Evolutionary conservation across 1,139 yeast genomes (phyloP), one percentile per base, ranked within the genome.

Genomic region (Taiozyma sp.): DNA sequence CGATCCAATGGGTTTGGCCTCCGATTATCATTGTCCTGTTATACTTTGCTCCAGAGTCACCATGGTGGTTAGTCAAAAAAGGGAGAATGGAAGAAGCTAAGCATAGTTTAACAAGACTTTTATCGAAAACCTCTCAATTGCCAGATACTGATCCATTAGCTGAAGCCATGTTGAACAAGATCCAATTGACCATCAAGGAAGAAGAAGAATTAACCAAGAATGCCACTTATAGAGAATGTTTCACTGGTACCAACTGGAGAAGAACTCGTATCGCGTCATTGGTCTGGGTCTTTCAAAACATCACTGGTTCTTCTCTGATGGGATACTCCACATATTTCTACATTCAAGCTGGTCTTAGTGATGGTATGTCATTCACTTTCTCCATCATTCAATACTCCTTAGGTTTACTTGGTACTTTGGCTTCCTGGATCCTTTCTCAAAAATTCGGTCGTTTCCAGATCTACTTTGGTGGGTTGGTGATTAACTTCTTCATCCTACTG

Each of bases 1-100:
- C 77, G 0, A 49, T 77, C 26, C 85, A 81, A 63, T 81, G 86
- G 86, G 60, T 75, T 10, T 82, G 86, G 85, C 85, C 85, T 2
- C 55, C 78, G 50, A 82, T 80, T 21, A 71, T 80, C 61, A 70
- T 79, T 46, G 59, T 65, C 46, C 82, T 78, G 54, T 70, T 79
- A 66, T 58, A 67, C 51, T 62, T 77, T 51, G 74, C 79, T 50
- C 84, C 85, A 41, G 84, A 80, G 59, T 72, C 82, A 28, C 85
- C 85, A 45, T 77, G 71, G 65, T 58, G 62, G 62, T 42, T 58
- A 14, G 52, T 52, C 4, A 58, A 53, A 45, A 53, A 52, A 28
- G 49, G 51, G 5, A 50, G 43, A 32, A n/a, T 45, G 1, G 37
- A 44, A 10, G 56, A 58, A 28, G 60, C 62, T 24, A 55, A 47